Evolutionary conservation across 495 filamentous ascomycete species (phyloP), one percentile per base, ranked within the genome.

Genomic region (Rhypophila decipiens): DNA sequence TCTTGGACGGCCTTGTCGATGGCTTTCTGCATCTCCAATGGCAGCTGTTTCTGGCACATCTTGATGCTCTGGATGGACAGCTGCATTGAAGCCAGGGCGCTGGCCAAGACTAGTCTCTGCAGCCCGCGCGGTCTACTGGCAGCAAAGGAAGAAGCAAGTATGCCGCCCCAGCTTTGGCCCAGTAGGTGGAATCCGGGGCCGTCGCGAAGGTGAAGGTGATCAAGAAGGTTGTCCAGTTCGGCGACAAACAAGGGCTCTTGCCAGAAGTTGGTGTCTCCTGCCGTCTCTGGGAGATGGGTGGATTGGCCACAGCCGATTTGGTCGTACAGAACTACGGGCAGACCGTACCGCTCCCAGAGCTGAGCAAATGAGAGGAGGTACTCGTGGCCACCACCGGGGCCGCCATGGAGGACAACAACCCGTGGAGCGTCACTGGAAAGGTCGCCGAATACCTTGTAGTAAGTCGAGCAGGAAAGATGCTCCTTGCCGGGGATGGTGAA

Each of bases 111-210:
- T 13, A 44, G 24, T 27, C 27, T 44, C n/a, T 22, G 24, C 11
- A 50, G 40, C 4, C 42, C 35, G 20, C 21, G n/a, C 3, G 39
- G 39, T 23, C 22, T 20, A 12, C 18, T 2, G 9, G 23, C 5
- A 2, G 42, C 42, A 15, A 33, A 69, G 5, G 55, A 42, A 5
- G 58, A 63, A 1, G 60, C 74, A 0, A 78, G 58, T 67, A 78
- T 72, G 13, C 71, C 76, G 22, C 76, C 76, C 74, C 75, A 81
- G 5, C 61, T 68, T 19, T 73, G 64, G 5, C 77, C 73, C 2
- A 73, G 60, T 0, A 78, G 27, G 46, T 75, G 58, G 51, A 72
- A 75, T 8, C 38, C 37, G 5, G 23, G 0, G 59, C 51, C 0
- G 3, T 42, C 39, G 18, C 35, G 38, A 19, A 79, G 60, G 0